Percentiles rank a stretch among this genome's conserved stretches.
phyloP scores from a whole-genome alignment of 148 eudicot genomes.

The Rhododendron kiyosumense region DNA sequence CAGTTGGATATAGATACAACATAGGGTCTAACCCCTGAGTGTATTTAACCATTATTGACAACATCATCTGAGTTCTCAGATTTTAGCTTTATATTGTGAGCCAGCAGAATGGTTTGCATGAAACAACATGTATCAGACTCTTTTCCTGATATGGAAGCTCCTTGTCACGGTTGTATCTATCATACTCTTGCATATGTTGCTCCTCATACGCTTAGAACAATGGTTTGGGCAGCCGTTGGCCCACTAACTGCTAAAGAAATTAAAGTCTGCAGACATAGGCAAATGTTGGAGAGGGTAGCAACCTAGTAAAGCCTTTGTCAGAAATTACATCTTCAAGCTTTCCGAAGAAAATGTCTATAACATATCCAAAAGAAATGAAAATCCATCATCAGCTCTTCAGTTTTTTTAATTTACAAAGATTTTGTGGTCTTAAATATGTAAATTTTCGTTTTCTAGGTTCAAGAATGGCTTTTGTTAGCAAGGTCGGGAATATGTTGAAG shows the following conservation, averaged over 20 bases:
- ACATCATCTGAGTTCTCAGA: neutral
- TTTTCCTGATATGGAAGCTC: neutral
- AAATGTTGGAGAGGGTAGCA: neutral
- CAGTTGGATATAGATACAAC: neutral
- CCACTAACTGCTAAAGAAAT: neutral
- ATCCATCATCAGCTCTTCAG: neutral
- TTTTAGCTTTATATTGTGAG: neutral
- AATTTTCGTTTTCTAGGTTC: conserved; percentile 17
- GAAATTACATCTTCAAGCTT: neutral
- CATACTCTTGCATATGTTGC: neutral
- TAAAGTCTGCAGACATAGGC: neutral
- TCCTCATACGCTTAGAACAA: neutral
- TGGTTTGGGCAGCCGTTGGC: neutral
- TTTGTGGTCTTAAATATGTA: neutral
- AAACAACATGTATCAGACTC: neutral
- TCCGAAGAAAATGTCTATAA: neutral
- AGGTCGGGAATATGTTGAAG: conserved; percentile 46
- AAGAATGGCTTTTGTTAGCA: conserved; percentile 68
- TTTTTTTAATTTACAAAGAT: neutral
- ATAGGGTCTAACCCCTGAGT: neutral
- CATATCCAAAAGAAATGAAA: neutral
- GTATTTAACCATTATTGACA: neutral
- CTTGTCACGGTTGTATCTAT: neutral
- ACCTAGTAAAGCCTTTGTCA: neutral
- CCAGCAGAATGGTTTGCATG: neutral